Base-by-base conservation (phyloP, 2,329 filamentous ascomycete species). In the Tolypocladium inflatum region DNA sequence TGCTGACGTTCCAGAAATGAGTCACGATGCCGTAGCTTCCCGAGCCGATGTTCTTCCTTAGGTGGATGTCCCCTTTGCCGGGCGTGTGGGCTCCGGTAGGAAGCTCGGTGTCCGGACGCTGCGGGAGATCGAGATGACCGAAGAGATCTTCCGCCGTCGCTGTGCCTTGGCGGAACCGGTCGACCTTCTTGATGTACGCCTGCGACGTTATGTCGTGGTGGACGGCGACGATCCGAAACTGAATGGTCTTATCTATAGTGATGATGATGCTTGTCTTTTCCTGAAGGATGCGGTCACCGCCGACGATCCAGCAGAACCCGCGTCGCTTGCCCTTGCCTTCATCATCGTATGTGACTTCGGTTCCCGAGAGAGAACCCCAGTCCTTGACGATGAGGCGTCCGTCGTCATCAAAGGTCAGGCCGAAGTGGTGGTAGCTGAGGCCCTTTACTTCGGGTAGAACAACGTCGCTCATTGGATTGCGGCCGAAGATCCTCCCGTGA, bases 1-100 rank as follows among this genome's bases (percentile, higher is more conserved):
- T 60, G 52, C 63, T 65, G 51, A 65, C 64, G 48, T 66, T 60
- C 63, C 63, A 65, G 19, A 51, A 13, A 60, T 60, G 55, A 15
- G 52, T 61, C 38, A 64, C 64, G 45, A 59, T 21, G 5, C 62
- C 63, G 52, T 60, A 65, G 21, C 41, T 26, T 26, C 61, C 61
- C 57, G 58, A 9, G 43, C 60, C 59, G 30, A 64, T 42, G 52
- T 45, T 45, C 55, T 58, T 58, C 39, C 30, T 48, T 5, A 65
- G 58, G 21, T 55, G 38, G 19, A 63, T 62, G 3, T 23, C 55
- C 13, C 53, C 53, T 9, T 11, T 58, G 55, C 56, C 37, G 21
- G 57, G 57, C n/a, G 55, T 59, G 4, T 57, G 43, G 10, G 57
- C n/a, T 35, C 55, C 57, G 6, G 59, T 56, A 13, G 30, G 45